Percentiles rank a stretch among this genome's conserved stretches.
These are phyloP conservation scores for Auxenochlorella protothecoides DNA, from an alignment of 139 green algal genomes.

Conservation along the genomic window DNA sequence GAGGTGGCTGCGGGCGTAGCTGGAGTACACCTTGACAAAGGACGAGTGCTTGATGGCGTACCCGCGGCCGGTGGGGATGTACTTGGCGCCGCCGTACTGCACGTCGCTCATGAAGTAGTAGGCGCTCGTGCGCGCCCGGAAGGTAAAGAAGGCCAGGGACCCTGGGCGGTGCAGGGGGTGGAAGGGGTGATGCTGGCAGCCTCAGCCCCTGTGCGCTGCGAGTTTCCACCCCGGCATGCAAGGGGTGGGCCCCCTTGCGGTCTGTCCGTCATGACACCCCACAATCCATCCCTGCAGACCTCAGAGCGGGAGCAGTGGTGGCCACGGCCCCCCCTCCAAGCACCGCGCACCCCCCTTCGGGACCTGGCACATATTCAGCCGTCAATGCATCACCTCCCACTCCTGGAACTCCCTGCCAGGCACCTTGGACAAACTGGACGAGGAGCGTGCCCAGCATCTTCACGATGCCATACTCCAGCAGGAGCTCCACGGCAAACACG, in stretches of 20 bases:
- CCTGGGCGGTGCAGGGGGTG: constrained; percentile 24
- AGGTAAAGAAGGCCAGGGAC: constrained; percentile 59
- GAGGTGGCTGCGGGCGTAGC: constrained; percentile 55
- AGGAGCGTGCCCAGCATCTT: constrained; percentile 29
- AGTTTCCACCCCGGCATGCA: too few species aligned
- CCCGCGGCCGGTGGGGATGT: constrained; percentile 71
- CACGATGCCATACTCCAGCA: constrained; percentile 51
- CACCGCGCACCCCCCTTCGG: too few species aligned
- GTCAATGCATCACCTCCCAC: too few species aligned
- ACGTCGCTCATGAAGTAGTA: constrained; percentile 50
- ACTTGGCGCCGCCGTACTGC: constrained; percentile 56
- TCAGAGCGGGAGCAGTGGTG: too few species aligned
- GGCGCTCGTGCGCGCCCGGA: constrained; percentile 52
- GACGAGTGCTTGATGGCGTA: constrained; percentile 63
- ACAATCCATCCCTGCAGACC: too few species aligned
- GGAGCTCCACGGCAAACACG: constrained; percentile 49
- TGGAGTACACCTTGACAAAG: constrained; percentile 46
- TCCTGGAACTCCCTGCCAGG: neutral
- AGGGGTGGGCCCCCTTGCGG: too few species aligned
- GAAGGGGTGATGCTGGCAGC: constrained; percentile 18
- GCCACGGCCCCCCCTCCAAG: too few species aligned
- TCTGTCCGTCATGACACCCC: too few species aligned
- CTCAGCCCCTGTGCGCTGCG: too few species aligned
- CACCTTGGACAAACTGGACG: constrained; percentile 41
- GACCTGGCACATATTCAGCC: too few species aligned